Evolutionary conservation across 805 yeast species (phyloP), one percentile per base, ranked within the genome.

Genomic region (Monosporozyma aquatica): DNA sequence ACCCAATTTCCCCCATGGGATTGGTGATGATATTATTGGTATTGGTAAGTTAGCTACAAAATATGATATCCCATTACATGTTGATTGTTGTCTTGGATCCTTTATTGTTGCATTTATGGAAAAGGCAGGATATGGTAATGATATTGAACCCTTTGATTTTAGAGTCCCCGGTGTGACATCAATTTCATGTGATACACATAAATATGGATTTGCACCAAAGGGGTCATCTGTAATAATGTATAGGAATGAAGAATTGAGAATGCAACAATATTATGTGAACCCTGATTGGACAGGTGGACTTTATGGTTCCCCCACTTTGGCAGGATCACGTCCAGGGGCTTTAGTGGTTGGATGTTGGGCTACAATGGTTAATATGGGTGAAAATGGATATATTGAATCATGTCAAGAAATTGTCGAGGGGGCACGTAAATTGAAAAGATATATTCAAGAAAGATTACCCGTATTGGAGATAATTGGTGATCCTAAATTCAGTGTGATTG

Each of bases 271-370:
- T 62, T 92, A 80, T 61, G 73, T 89, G 24, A 72, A 78, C 40
- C 69, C 86, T 1, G 85, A 80, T 47, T 90, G 98, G 98, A 69
- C 79, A 4, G 98, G 98, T 25, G 98, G 98, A 0, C 69, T 90
- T 51, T 90, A 90, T 58, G 98, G 97, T 0, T 86, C 96, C 0
- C 97, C 97, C 2, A 92, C 97, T 0, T 67, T 92, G 39, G 97
- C 97, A 0, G 98, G 98, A 1, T 85, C 95, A 9, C 75, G 97
- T 49, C 97, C 97, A 0, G 98, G 98, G 38, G 97, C 97, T 0
- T 68, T 90, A 27, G 83, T 87, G 72, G 97, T 83, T n/a, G 97
- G 97, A 0, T 89, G 97, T 61, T 92, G 97, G 97, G 94, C 96
- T 0, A 87, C 97, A 0, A 66, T 90, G 72, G 65, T 90, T 36